These are phyloP conservation scores for Acanthamoeba royreba DNA, from an alignment of 208 protist species.

Conservation along the genomic window DNA sequence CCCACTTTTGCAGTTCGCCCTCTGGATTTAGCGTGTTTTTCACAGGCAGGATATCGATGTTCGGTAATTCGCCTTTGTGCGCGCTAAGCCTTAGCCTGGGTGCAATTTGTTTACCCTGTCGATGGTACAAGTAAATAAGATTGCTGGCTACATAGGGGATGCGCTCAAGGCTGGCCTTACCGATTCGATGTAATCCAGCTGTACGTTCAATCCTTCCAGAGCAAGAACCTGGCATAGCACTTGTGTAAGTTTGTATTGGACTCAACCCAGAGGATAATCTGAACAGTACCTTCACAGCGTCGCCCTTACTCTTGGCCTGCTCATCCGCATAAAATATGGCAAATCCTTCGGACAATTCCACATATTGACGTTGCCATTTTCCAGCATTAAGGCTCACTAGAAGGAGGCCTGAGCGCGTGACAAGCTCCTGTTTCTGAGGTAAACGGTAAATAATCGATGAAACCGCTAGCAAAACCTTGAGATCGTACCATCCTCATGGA, in stretches of 20 bases:
- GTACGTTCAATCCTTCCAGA: background rate
- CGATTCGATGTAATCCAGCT: too few relatives aligned
- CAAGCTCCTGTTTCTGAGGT: background rate
- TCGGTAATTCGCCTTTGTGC: background rate
- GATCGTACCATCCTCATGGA: background rate
- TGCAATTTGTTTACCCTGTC: too few relatives aligned
- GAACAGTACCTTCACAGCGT: background rate
- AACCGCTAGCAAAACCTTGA: background rate
- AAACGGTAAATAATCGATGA: background rate
- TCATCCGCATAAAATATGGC: background rate
- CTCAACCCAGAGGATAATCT: background rate
- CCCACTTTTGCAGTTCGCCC: conserved; percentile 34
- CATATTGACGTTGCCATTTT: background rate
- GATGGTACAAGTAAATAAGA: too few relatives aligned
- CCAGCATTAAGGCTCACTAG: background rate
- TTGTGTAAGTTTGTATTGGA: too few relatives aligned
- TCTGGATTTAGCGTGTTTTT: background rate
- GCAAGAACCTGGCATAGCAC: conserved; percentile 27
- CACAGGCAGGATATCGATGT: background rate
- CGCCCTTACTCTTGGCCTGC: background rate
- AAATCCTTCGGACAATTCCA: conserved; percentile 7
- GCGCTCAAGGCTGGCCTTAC: too few relatives aligned
- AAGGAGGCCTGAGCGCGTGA: background rate
- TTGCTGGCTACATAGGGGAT: too few relatives aligned
- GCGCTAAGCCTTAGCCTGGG: background rate